Conservation (phyloP, 1,139 yeast species). For the Sugiyamaella pinicola region DNA sequence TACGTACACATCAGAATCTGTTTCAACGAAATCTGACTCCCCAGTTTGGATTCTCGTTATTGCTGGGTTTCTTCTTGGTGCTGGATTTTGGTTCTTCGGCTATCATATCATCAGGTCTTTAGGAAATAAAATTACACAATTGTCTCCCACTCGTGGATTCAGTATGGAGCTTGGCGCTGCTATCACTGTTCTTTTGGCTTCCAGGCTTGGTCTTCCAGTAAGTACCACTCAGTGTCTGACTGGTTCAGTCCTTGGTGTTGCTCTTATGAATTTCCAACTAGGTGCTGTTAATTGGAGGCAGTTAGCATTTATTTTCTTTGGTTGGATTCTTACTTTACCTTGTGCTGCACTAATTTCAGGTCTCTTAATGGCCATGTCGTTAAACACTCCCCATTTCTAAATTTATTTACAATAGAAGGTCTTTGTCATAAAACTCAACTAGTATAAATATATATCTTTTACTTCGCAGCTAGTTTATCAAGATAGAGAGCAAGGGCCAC, state of each 20-base stretch:
- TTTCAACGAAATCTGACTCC: slow-evolving; percentile 55
- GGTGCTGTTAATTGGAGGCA: slow-evolving; percentile 77
- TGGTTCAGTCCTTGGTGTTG: slow-evolving; percentile 78
- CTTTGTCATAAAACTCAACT: background rate
- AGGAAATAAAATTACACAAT: slow-evolving; percentile 75
- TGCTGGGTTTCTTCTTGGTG: slow-evolving; percentile 66
- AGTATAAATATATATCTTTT: no score
- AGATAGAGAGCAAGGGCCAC: no score
- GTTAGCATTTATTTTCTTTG: slow-evolving; percentile 69
- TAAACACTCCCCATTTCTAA: slow-evolving; percentile 57
- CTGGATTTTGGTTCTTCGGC: slow-evolving; percentile 76
- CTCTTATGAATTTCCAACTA: slow-evolving; percentile 66
- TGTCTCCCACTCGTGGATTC: slow-evolving; percentile 82
- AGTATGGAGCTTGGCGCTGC: slow-evolving; percentile 81
- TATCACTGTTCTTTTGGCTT: slow-evolving; percentile 72
- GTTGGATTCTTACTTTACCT: slow-evolving; percentile 76
- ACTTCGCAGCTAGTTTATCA: no score
- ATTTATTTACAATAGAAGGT: background rate
- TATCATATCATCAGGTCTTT: slow-evolving; percentile 69
- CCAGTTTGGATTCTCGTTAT: slow-evolving; percentile 74
- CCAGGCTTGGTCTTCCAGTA: slow-evolving; percentile 69
- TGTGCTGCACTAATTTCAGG: slow-evolving; percentile 76
- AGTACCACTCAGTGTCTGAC: slow-evolving; percentile 82
- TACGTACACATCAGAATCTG: slow-evolving; percentile 59
- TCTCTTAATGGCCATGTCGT: slow-evolving; percentile 61